Base-by-base conservation (phyloP, 2,329 filamentous ascomycete genomes). In the Pyrenophora graminea region DNA sequence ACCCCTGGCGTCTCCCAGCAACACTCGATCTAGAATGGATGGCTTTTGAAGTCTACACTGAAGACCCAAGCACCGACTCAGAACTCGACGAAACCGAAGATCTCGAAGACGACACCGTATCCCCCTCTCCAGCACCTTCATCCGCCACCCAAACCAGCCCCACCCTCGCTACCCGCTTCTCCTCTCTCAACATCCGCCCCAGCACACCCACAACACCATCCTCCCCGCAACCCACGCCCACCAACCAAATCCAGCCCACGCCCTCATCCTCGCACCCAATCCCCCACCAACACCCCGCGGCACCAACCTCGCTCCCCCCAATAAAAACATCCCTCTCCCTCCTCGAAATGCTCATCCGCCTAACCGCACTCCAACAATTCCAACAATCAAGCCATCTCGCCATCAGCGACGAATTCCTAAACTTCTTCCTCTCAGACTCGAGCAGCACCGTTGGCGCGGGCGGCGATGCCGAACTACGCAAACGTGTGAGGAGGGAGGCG, bases 11-110 rank as follows among this genome's bases (percentile, higher is more conserved):
- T 9, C 76, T 96, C 2, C 90, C 91, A 0, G 79, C 80, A 1
- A 88, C 91, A 53, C 78, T 96, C 0, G 92, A 96, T 61, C 85
- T 88, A 0, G 92, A 96, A 72, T 97, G 92, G 92, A 83, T 96
- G 58, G 92, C 92, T 0, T 84, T 97, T 13, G 91, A 96, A 68
- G 89, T 96, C 1, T 94, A 87, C 67, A 82, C 84, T 13, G 86
- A 90, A 62, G 77, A 80, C 23, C 80, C 85, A 3, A 77, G 80
- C 1, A 82, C 82, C 0, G 81, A 83, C 34, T 80, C 80, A 0
- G 81, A 84, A 33, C 75, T 80, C 31, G 69, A 76, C 33, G 71
- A 73, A 19, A 64, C 62, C 7, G 67, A 70, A 34, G 56, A 58
- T n/a, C 44, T 48, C 3, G 43, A 48, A 13, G 21, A 60, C 2